These are phyloP conservation scores for Calocera viscosa DNA, from an alignment of 768 basidiomycete species.

Conservation along the genomic window DNA sequence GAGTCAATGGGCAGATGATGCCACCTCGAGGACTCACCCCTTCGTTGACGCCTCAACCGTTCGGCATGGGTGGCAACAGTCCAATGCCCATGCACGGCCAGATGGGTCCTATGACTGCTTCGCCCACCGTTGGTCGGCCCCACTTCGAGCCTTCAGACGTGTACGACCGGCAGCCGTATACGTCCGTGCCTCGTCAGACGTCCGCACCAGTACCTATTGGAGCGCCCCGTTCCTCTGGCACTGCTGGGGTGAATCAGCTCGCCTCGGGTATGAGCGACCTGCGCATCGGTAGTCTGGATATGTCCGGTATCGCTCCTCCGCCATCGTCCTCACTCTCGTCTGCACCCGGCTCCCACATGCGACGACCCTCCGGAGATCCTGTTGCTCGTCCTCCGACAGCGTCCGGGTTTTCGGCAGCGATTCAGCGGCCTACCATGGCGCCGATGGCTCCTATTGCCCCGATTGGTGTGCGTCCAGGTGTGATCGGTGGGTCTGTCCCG, in stretches of 20 bases:
- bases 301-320: constrained; percentile 3
- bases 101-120: not conserved
- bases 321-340: constrained; percentile 6
- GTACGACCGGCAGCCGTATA: not conserved
- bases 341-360: constrained; percentile 2
- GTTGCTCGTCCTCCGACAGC: constrained; percentile 7
- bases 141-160: not conserved
- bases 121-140: not conserved
- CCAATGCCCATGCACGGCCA: constrained; percentile 4
- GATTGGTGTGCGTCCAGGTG: constrained; percentile 12
- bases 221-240: not conserved
- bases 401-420: constrained; percentile 12
- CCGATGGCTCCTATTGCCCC: constrained; percentile 12
- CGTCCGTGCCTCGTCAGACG: not conserved
- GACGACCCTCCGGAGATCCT: not conserved
- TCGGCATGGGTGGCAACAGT: not conserved
- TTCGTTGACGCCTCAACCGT: constrained; percentile 3
- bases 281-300: constrained; percentile 5
- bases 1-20: constrained; percentile 2
- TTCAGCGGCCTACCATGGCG: constrained; percentile 9
- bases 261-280: not conserved
- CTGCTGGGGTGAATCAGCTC: not conserved
- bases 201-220: not conserved
- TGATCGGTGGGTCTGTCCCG: constrained; percentile 6
- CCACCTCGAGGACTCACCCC: not conserved